Evolutionary conservation across 306 rosid species (phyloP).

Genomic region (Quercus gilva): DNA sequence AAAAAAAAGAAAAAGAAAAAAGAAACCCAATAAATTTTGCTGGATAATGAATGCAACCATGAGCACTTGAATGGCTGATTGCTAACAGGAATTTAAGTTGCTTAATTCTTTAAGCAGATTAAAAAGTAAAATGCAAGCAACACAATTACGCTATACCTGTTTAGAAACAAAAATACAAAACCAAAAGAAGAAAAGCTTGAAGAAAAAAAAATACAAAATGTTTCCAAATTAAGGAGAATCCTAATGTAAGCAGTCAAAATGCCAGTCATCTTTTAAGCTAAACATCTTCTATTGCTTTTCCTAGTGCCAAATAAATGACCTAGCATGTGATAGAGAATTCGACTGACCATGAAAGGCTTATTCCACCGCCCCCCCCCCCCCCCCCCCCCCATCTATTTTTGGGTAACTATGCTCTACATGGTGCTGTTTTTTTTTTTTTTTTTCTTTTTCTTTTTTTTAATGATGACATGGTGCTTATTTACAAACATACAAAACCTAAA

Average conservation of each 20-base stretch:
- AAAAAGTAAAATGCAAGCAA: neutral
- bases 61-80: conserved; percentile 7
- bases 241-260: neutral
- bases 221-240: neutral
- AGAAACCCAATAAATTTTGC: too few species aligned
- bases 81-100: neutral
- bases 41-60: conserved; percentile 3
- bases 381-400: neutral
- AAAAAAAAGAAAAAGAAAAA: neutral
- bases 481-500: neutral
- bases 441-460: too few species aligned
- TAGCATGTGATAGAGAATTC: neutral
- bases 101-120: neutral
- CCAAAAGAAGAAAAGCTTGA: neutral
- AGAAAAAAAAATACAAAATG: neutral
- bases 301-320: neutral
- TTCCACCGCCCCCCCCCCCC: too few species aligned
- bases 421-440: neutral
- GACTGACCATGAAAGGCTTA: neutral
- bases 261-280: neutral
- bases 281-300: neutral
- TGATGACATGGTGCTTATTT: neutral
- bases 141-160: neutral
- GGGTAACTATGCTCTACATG: neutral
- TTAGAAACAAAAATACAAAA: neutral